phyloP scores from a whole-genome alignment of 345 rosid species.

The Citrus trifoliata region DNA sequence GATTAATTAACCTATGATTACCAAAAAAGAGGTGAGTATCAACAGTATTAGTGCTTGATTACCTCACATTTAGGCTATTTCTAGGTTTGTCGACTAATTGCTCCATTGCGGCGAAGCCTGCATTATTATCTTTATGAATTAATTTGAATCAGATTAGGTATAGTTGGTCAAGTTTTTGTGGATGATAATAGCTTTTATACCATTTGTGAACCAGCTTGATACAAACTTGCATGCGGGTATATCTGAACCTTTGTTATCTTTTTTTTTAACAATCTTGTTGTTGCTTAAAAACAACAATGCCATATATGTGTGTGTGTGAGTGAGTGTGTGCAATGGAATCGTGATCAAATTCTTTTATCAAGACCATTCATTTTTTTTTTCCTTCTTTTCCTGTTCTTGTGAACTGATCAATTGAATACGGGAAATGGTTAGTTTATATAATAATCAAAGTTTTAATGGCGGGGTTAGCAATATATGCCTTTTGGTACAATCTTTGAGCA shows the following conservation, averaged over 20 bases:
- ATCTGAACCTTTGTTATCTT: too few species aligned
- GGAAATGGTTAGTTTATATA: background rate
- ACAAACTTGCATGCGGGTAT: background rate
- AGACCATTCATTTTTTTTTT: background rate
- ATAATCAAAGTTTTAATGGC: background rate
- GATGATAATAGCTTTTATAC: background rate
- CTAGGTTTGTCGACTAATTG: background rate
- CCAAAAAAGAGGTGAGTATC: conserved; percentile 5
- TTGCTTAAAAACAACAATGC: background rate
- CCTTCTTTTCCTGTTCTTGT: background rate
- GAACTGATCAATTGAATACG: too few species aligned
- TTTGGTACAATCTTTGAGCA: background rate
- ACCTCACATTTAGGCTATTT: conserved; percentile 9
- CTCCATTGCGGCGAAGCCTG: background rate
- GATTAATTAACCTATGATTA: conserved; percentile 1
- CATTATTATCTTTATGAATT: background rate
- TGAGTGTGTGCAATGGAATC: background rate
- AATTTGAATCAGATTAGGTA: conserved; percentile 1
- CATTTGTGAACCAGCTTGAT: background rate
- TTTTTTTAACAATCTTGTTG: background rate
- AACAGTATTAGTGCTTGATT: conserved; percentile 10
- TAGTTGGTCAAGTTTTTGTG: background rate
- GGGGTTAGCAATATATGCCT: background rate
- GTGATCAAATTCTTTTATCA: background rate
- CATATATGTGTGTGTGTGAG: background rate